These are phyloP conservation scores for Botrytis squamosa DNA, from an alignment of 2,329 filamentous ascomycete species.

Conservation along the genomic window DNA sequence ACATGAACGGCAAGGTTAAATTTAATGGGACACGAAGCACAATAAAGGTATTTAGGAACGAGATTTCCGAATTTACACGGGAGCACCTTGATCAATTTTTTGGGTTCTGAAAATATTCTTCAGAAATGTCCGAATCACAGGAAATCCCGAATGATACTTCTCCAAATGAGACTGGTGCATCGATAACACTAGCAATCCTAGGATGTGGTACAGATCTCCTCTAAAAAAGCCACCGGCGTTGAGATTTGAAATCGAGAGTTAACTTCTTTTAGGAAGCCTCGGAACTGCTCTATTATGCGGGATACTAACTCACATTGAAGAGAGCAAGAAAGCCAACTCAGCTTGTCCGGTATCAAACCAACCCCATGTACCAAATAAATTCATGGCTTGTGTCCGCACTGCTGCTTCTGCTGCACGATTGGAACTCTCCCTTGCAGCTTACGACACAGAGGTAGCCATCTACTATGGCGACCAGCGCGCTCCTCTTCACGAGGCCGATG, in stretches of 20 bases:
- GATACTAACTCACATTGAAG: constrained; percentile 17
- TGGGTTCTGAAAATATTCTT: neutral
- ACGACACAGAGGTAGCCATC: constrained; percentile 68
- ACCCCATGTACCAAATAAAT: neutral
- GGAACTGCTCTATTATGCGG: constrained; percentile 19
- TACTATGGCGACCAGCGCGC: constrained; percentile 68
- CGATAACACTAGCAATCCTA: constrained; percentile 15
- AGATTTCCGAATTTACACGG: neutral
- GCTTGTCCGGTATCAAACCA: neutral
- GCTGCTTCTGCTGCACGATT: constrained; percentile 54
- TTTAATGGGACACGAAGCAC: neutral
- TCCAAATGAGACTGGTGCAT: neutral
- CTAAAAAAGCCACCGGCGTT: neutral
- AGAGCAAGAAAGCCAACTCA: constrained; percentile 10
- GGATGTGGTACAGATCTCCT: constrained; percentile 17
- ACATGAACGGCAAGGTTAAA: neutral
- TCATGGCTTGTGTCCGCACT: constrained; percentile 45
- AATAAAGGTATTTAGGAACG: constrained; percentile 11
- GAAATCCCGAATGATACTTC: neutral
- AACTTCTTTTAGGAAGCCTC: constrained; percentile 16
- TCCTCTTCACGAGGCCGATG: constrained; percentile 65
- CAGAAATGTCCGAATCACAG: constrained; percentile 5
- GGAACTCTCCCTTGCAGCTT: constrained; percentile 61
- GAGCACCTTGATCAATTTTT: neutral
- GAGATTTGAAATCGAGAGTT: neutral